Conservation (phyloP, 805 yeast genomes). For the Wickerhamiella siamensis region DNA sequence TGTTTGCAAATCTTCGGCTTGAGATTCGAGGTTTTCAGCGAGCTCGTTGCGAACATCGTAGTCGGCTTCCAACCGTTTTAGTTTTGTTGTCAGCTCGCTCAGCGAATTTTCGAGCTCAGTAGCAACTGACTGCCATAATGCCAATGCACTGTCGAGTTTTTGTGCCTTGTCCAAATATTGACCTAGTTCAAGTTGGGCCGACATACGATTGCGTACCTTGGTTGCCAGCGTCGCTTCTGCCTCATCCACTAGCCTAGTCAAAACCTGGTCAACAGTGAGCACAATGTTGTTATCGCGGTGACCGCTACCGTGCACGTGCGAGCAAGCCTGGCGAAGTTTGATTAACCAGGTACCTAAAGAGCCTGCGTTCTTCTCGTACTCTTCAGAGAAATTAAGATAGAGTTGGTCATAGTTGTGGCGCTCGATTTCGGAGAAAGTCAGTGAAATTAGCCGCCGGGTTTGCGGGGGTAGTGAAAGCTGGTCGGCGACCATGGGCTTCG, state of each 20-base stretch:
- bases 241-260: constrained; percentile 46
- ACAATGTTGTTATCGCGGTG: constrained; percentile 9
- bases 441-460: constrained; percentile 46
- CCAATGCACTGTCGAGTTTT: constrained; percentile 37
- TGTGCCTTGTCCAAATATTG: constrained; percentile 49
- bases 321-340: constrained; percentile 62
- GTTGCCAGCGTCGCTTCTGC: constrained; percentile 31
- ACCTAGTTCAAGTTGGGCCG: constrained; percentile 43
- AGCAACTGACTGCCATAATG: constrained; percentile 29
- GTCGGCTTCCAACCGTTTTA: background rate
- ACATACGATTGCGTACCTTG: constrained; percentile 10
- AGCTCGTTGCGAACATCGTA: background rate
- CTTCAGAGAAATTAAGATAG: constrained; percentile 39
- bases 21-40: background rate
- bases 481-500: constrained; percentile 64
- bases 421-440: constrained; percentile 73
- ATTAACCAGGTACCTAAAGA: constrained; percentile 49
- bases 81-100: background rate
- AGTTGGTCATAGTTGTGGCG: constrained; percentile 63
- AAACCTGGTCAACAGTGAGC: constrained; percentile 51
- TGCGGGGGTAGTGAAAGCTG: constrained; percentile 75
- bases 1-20: background rate
- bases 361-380: constrained; percentile 1
- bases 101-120: constrained; percentile 2
- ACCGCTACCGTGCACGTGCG: constrained; percentile 40